These are phyloP conservation scores for Rosa multiflora DNA, from an alignment of 306 rosid species.

Conservation along the genomic window DNA sequence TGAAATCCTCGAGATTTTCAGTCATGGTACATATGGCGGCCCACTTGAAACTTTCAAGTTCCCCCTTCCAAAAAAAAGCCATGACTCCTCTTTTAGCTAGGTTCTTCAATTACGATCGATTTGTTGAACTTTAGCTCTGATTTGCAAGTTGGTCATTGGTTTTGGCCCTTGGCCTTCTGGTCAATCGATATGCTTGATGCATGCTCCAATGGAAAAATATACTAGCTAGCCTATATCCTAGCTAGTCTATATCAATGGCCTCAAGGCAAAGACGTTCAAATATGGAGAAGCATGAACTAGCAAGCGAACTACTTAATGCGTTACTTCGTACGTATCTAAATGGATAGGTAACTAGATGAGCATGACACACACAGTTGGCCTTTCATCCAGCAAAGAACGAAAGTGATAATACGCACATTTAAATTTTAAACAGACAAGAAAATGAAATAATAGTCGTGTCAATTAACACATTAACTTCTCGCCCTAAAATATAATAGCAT, in stretches of 20 bases:
- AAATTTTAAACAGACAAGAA: not conserved
- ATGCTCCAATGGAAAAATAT: too few relatives aligned
- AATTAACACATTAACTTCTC: not conserved
- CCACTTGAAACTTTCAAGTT: too few relatives aligned
- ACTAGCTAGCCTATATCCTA: not conserved
- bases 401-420: not conserved
- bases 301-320: not conserved
- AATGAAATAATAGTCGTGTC: not conserved
- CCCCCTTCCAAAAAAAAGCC: too few relatives aligned
- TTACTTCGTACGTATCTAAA: not conserved
- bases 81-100: too few relatives aligned
- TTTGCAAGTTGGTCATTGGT: too few relatives aligned
- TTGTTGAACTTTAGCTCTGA: too few relatives aligned
- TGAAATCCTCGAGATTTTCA: too few relatives aligned
- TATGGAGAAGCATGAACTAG: not conserved
- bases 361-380: not conserved
- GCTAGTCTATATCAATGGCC: not conserved
- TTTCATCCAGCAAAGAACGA: conserved; percentile 7
- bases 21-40: too few relatives aligned
- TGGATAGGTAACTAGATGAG: not conserved
- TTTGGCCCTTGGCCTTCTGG: not conserved
- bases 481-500: too few relatives aligned
- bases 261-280: not conserved
- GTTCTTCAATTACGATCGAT: too few relatives aligned
- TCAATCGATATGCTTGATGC: not conserved